Base-by-base conservation (phyloP, 2,329 filamentous ascomycete species). In the Zopfia rhizophila region DNA sequence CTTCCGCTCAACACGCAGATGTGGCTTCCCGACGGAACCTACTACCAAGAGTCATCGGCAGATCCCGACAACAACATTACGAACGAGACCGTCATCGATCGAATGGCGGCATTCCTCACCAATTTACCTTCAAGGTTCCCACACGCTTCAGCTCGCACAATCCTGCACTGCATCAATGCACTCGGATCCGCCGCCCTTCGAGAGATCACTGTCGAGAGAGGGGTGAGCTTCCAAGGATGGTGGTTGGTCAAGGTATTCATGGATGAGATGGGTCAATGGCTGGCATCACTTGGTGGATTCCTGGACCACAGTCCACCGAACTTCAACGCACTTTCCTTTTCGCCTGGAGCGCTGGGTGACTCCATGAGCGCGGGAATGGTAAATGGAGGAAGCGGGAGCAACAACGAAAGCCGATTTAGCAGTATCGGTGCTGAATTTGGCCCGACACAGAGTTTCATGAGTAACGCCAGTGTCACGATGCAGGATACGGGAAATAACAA, bases 241-340 rank as follows among this genome's bases (percentile, higher is more conserved):
- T 94, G 90, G 90, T 89, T 97, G 46, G 91, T 91, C 3, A 96
- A 97, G 69, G 92, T 93, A 46, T 97, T 93, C 80, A 83, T 97
- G 39, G 92, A 97, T 64, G 93, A 97, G 74, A 95, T 96, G 90
- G 85, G 91, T 37, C 82, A 88, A 45, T 97, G 95, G 81, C 79
- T 96, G 57, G 91, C 90, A 0, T 91, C 95, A 62, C 87, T 92
- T 60, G 93, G 92, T 38, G 93, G 93, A 0, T 97, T 97, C 66
- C 86, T 97, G 77, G 79, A 79, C 22, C 77, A 79, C 29, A 54
- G 44, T n/a, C 60, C 72, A 3, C 74, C 62, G 6, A 58, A 60
- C 25, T 60, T 57, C 49, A 60, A 55, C 14, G 50, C 58, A 1
- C 46, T 61, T 4, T 53, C 59, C 8, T 62, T 59, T 23, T 68